Evolutionary conservation across 208 protist species (phyloP), one percentile per base, ranked within the genome.

Genomic region (Trypanosoma mega): DNA sequence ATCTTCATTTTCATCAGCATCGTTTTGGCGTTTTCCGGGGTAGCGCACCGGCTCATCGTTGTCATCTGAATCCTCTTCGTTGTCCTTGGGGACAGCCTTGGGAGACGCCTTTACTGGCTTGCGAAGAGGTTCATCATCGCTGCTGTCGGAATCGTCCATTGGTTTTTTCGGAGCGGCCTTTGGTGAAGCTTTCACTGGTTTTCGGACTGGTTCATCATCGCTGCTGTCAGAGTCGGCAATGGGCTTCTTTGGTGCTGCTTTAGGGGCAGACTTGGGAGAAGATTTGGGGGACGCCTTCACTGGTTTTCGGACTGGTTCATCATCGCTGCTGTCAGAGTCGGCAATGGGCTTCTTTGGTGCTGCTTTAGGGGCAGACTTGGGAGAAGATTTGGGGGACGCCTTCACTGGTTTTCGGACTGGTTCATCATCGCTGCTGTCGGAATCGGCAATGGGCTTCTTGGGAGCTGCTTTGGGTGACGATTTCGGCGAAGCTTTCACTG

Each of bases 291-390:
- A 82, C 1, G 80, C 62, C 75, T 91, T 88, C 23, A 61, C 74
- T 6, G 83, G 76, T 70, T 87, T 90, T 44, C 68, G 58, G 46
- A 85, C 74, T 16, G 76, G 76, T 60, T 83, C 83, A 48, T 82
- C 82, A 47, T 83, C 76, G 48, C 74, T 43, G 75, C 52, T 74
- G 63, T 70, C 63, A 53, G 52, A 66, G 45, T 78, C 74, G 16
- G 24, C 46, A 43, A 62, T 31, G 9, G 55, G 34, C 54, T 78
- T 78, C 61, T 74, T 67, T 16, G 61, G 33, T 26, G 27, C 56
- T 12, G 52, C 43, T 20, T 59, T 68, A n/a, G 50, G 53, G 9
- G 66, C 34, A 44, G 63, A 44, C 54, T 69, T 73, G 54, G 60
- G 60, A 29, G 66, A 51, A 21, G 58, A 43, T 68, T 79, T 79